Evolutionary conservation across 257 asterid genomes (phyloP), one percentile per base, ranked within the genome.

Genomic region (Prunella vulgaris): DNA sequence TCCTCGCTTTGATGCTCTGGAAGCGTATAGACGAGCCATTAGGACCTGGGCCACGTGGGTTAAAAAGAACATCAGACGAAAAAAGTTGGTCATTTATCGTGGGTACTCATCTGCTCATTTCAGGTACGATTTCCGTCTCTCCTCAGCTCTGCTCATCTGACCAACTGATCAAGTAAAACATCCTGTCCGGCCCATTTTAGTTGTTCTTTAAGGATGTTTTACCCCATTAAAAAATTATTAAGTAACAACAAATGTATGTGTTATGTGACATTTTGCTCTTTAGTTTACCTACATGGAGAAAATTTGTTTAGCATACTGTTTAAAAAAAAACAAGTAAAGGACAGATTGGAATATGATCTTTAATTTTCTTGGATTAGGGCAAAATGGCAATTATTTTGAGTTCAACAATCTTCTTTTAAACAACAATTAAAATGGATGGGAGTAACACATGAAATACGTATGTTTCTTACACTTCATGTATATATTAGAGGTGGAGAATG

Each of bases 21-120:
- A 94, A 85, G 99, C 99, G 28, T 94, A 89, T 66, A 81, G 89
- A 71, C 84, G 88, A 86, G 92, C 99, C 68, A 78, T 91, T 76
- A 80, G 68, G 73, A 94, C 99, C 10, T 94, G 99, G 99, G 93
- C 92, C 30, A 87, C 76, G 20, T 94, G 98, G 98, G 75, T 85
- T 75, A 89, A 81, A 40, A 52, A 74, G 33, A 85, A 91, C 68
- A 64, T 81, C 17, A 71, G 66, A 10, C 76, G 20, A 2, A 78
- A 81, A 38, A 81, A 87, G 81, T 62, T 89, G 79, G 87, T 92
- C 62, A 77, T 94, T 15, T 91, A 94, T 78, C 97, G 97, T 5
- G 99, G 99, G 0, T 94, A 94, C 84, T 94, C 99, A 3, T 85
- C 99, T 76, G 97, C 99, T 78, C 99, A 94, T 80, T 94, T 84